These are phyloP conservation scores for Phaffomyces antillensis DNA, from an alignment of 805 yeast species.

Conservation along the genomic window DNA sequence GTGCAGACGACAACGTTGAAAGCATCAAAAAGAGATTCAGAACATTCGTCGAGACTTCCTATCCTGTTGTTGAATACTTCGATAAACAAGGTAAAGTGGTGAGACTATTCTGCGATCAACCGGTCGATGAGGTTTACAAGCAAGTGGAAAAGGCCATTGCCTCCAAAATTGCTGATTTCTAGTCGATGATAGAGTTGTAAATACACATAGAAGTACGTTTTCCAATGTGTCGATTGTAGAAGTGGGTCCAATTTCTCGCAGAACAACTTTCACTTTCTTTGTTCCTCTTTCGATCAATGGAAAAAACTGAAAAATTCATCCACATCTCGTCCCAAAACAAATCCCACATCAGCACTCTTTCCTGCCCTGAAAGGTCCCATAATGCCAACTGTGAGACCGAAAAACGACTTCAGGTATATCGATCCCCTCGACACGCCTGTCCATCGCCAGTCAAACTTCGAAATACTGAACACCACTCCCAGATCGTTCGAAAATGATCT, in stretches of 20 bases:
- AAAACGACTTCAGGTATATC: neutral
- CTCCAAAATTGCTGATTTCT: conserved; percentile 24
- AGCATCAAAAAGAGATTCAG: conserved; percentile 84
- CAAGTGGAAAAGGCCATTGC: conserved; percentile 63
- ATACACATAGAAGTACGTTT: neutral
- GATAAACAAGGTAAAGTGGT: conserved; percentile 70
- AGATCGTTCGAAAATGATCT: neutral
- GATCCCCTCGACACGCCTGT: neutral
- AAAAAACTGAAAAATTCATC: neutral
- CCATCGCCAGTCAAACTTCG: neutral
- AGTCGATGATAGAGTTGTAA: neutral
- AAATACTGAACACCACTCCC: neutral
- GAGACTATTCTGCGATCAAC: conserved; percentile 67
- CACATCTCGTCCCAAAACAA: no score
- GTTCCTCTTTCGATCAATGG: neutral
- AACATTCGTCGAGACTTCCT: conserved; percentile 79
- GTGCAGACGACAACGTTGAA: conserved; percentile 89
- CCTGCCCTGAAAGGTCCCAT: neutral
- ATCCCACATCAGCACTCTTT: no score
- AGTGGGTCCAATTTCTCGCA: no score
- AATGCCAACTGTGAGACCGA: neutral
- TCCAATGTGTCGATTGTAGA: neutral
- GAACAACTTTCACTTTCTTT: no score
- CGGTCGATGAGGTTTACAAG: conserved; percentile 70
- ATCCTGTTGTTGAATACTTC: conserved; percentile 88